Evolutionary conservation across 306 rosid species (phyloP), one percentile per base, ranked within the genome.

Genomic region (Abrus pulchellus): DNA sequence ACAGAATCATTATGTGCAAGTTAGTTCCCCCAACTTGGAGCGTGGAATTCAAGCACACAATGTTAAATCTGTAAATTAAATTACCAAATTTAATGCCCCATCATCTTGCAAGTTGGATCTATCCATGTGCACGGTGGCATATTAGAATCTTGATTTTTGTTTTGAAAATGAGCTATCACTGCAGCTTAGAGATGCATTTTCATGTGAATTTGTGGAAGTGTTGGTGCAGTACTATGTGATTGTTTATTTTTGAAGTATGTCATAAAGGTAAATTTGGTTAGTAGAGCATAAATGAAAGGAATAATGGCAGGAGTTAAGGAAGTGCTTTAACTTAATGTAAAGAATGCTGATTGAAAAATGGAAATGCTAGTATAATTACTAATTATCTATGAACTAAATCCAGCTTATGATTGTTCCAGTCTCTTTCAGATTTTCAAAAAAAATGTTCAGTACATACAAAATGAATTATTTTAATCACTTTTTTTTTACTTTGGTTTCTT

Each of bases 71-170:
- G 55, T 40, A 52, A 33, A 44, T 48, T 48, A 1, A 34, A 34
- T 20, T 11, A 33, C 36, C 28, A 50, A 55, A 38, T 11, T 34
- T 20, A 8, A 7, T 36, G 30, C 38, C n/a, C 14, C n/a, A 7
- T 77, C 30, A 64, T 75, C 43, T 77, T 34, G 68, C 68, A 34
- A 32, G 66, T 33, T 62, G 68, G 27, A 62, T 30, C 63, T 62
- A 49, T 61, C 50, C 72, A 76, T 49, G 73, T 63, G 50, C 49
- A 62, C 0, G 9, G 20, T 61, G 60, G 36, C 48, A 30, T 29
- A 14, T 72, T 36, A 20, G 20, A 14, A 2, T 33, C 7, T 33
- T 7, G 8, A 8, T 71, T 29, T 52, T 20, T 36, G 40, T 36
- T 36, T 36, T 20, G 76, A 36, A 70, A 49, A 49, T 69, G 43